Percentiles rank a stretch among this genome's conserved stretches.
These are phyloP conservation scores for Candida germanica DNA, from an alignment of 805 yeast genomes.

Conservation along the genomic window DNA sequence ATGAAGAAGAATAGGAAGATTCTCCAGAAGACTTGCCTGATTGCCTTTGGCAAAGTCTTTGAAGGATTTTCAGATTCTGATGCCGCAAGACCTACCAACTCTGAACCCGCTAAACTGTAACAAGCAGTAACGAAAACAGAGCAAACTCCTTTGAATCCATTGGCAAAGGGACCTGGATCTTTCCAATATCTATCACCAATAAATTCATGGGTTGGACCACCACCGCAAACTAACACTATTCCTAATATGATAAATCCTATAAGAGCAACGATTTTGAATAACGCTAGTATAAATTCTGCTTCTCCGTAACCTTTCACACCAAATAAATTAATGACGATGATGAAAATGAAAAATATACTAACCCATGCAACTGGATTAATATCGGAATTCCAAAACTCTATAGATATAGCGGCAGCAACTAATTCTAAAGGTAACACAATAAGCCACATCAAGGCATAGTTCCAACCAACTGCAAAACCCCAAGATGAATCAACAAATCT, in stretches of 20 bases:
- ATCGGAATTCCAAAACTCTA: constrained; percentile 29
- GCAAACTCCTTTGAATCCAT: constrained; percentile 39
- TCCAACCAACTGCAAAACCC: constrained; percentile 42
- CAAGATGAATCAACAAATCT: constrained; percentile 36
- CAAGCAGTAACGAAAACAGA: constrained; percentile 38
- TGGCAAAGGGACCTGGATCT: constrained; percentile 31
- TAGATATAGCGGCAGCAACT: constrained; percentile 38
- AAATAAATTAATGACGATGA: constrained; percentile 28
- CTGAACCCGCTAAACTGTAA: constrained; percentile 36
- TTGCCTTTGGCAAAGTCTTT: constrained; percentile 38
- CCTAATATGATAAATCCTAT: constrained; percentile 37
- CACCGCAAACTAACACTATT: constrained; percentile 35
- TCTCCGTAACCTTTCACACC: constrained; percentile 39
- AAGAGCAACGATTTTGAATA: constrained; percentile 33
- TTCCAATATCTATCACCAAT: constrained; percentile 33
- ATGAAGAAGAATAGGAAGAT: constrained; percentile 37
- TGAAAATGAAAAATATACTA: constrained; percentile 28
- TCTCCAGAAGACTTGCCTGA: constrained; percentile 44
- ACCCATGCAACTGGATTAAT: constrained; percentile 41
- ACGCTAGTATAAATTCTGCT: constrained; percentile 31
- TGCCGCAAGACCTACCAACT: constrained; percentile 37
- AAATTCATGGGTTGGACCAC: constrained; percentile 36
- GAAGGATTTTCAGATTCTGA: constrained; percentile 41
- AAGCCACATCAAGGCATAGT: constrained; percentile 38
- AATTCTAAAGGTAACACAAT: constrained; percentile 35